phyloP scores from a whole-genome alignment of 2,329 filamentous ascomycete genomes.

The Scleromitrula shiraiana region DNA sequence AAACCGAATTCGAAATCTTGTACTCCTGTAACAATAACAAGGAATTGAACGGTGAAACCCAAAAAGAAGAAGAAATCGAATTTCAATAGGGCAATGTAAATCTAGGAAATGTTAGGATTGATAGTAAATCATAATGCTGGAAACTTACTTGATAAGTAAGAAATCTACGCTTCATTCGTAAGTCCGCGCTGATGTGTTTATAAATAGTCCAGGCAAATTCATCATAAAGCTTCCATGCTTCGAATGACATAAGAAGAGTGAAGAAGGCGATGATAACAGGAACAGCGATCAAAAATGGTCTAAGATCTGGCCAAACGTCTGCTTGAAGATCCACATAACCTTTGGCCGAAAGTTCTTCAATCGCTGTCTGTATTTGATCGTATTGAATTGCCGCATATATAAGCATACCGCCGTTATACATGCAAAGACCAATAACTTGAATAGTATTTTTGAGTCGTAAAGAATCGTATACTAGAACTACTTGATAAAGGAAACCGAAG shows the following conservation, averaged over 20 bases:
- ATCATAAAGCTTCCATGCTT: conserved; percentile 93
- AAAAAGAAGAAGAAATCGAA: conserved; percentile 99
- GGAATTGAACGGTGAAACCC: conserved; percentile 95
- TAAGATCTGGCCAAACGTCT: conserved; percentile 60
- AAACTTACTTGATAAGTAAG: conserved; percentile 80
- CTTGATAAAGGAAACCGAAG: conserved; percentile 90
- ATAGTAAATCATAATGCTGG: not conserved
- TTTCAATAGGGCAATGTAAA: conserved; percentile 95
- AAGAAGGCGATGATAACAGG: conserved; percentile 74
- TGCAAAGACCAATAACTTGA: conserved; percentile 89
- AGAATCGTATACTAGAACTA: conserved; percentile 87
- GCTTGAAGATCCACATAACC: conserved; percentile 26
- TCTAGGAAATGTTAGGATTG: conserved; percentile 44
- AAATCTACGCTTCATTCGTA: conserved; percentile 94
- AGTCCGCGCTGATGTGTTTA: conserved; percentile 96
- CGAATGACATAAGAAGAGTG: conserved; percentile 63
- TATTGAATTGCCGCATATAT: conserved; percentile 91
- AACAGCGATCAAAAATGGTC: conserved; percentile 75
- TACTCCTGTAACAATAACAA: conserved; percentile 73
- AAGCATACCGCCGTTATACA: conserved; percentile 85
- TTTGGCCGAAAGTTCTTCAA: conserved; percentile 47
- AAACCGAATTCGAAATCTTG: conserved; percentile 71
- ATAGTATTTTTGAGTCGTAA: conserved; percentile 95
- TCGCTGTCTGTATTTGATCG: conserved; percentile 76
- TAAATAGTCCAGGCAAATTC: conserved; percentile 99